phyloP scores from a whole-genome alignment of 2,329 filamentous ascomycete genomes.

The Fusarium sulawesiense region DNA sequence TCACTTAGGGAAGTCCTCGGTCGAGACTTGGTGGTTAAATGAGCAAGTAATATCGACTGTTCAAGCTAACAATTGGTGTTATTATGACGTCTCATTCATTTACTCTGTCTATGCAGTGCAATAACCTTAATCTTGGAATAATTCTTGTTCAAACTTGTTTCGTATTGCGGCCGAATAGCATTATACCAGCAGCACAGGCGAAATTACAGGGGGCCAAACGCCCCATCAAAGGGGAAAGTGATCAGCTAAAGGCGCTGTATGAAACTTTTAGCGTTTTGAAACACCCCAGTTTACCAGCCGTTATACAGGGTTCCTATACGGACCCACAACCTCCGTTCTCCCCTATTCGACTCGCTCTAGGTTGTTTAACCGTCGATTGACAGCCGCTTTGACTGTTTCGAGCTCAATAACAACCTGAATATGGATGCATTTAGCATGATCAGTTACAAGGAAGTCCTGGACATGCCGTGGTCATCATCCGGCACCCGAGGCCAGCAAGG shows the following conservation, averaged over 20 bases:
- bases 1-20: not conserved
- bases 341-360: conserved; percentile 7
- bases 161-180: not conserved
- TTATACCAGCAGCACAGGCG: not conserved
- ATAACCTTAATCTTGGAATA: conserved; percentile 2
- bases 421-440: not conserved
- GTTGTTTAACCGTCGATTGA: not conserved
- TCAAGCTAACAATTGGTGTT: not conserved
- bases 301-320: conserved; percentile 7
- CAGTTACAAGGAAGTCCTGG: not conserved
- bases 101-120: not conserved
- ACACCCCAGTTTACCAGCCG: conserved; percentile 6
- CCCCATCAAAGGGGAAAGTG: conserved; percentile 11
- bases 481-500: not conserved
- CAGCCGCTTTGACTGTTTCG: conserved; percentile 8
- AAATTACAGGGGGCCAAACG: conserved; percentile 15
- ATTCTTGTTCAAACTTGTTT: conserved; percentile 4
- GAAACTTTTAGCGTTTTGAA: conserved; percentile 28
- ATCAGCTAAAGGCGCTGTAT: not conserved
- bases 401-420: not conserved
- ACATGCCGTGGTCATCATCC: not conserved
- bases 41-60: not conserved
- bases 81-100: not conserved
- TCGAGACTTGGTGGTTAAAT: not conserved
- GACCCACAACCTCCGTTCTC: conserved; percentile 20